Evolutionary conservation across 225 moss, liverwort and hornwort genomes (phyloP), one percentile per base, ranked within the genome.

Genomic region (Neckera pumila): DNA sequence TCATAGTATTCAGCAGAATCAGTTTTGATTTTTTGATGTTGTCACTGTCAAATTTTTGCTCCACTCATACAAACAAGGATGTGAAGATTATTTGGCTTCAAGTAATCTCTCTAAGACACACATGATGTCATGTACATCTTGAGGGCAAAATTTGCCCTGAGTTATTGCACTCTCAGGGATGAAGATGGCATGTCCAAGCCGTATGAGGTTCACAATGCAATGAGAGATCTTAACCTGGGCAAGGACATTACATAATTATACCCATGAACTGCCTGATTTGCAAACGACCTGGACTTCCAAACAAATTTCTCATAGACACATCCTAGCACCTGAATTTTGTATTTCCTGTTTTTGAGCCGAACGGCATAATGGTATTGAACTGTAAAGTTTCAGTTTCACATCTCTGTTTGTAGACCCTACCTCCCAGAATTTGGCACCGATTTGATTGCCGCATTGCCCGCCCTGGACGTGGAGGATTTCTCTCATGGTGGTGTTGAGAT

Each of bases 401-500:
- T 54, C 42, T 43, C 19, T 59, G 74, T 47, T 28, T 75, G 40
- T 57, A 49, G 45, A 79, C 38, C 73, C 67, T 92, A 93, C 93
- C 92, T 93, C 93, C 93, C 93, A 93, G 38, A 93, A 93, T 67
- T 93, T 93, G 67, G 93, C 93, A 53, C 93, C 93, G 19, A 93
- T 93, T 57, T 92, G 92, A 79, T 93, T 93, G 88, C 93, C 93
- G 65, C 93, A 93, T 56, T 93, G 93, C n/a, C 92, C 93, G 40
- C 90, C 93, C 30, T 92, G 93, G 64, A 93, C 92, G 47, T 93
- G 93, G 51, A 93, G 90, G 58, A 93, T 93, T 89, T 93, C 93
- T 93, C 93, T 93, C 93, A 93, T 93, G 51, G 83, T 89, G 87
- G 7, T 78, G 65, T 14, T 28, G 21, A 64, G 51, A 40, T 47